These are phyloP conservation scores for Mortierella sp. DNA, from an alignment of 371 early-diverging fungal genomes.

Conservation along the genomic window DNA sequence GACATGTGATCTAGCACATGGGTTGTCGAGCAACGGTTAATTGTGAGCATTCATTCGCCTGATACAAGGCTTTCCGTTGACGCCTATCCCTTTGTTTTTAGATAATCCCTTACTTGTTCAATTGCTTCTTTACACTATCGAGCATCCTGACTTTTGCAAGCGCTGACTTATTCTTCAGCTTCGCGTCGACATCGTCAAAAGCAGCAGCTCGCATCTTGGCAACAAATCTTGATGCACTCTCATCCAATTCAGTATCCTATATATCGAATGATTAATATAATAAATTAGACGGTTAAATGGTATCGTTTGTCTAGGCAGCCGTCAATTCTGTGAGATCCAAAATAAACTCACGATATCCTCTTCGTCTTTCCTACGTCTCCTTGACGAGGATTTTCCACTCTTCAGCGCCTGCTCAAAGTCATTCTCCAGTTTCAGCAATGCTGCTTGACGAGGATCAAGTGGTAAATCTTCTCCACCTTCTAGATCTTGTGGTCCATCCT, in stretches of 20 bases:
- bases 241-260: constrained; percentile 73
- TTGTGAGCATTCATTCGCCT: background rate
- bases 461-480: constrained; percentile 32
- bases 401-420: constrained; percentile 72
- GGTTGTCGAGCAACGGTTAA: too few species aligned
- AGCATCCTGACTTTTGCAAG: constrained; percentile 89
- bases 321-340: background rate
- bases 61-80: too few species aligned
- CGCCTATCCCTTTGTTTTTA: too few species aligned
- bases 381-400: constrained; percentile 67
- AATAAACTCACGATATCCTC: constrained; percentile 58
- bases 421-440: constrained; percentile 69
- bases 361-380: constrained; percentile 77
- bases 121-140: constrained; percentile 70
- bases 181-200: constrained; percentile 81
- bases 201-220: constrained; percentile 89
- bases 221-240: constrained; percentile 72
- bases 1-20: constrained; percentile 61
- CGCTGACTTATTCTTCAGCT: constrained; percentile 81
- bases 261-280: background rate
- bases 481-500: constrained; percentile 11
- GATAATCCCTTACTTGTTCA: constrained; percentile 72
- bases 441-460: constrained; percentile 56
- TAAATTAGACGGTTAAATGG: background rate
- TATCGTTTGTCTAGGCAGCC: background rate